phyloP scores from a whole-genome alignment of 2,329 filamentous ascomycete genomes.

The Parastagonospora nodorum region DNA sequence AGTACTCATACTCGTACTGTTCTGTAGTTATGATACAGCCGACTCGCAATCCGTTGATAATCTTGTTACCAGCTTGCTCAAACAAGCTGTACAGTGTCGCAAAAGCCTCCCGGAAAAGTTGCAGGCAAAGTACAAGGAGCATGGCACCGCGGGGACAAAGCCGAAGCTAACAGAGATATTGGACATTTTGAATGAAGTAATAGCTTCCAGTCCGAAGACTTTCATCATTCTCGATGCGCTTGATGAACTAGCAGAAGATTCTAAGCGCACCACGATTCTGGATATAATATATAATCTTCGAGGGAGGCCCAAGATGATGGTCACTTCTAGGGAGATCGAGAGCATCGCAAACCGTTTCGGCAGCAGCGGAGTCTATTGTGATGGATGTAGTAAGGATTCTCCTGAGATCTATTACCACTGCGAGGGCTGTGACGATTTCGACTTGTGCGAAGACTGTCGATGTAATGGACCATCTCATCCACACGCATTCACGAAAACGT shows the following conservation, averaged over 20 bases:
- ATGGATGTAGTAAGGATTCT: not conserved
- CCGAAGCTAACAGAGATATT: not conserved
- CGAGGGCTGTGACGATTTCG: not conserved
- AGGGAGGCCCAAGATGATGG: not conserved
- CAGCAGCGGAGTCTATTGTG: not conserved
- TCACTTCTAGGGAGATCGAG: not conserved
- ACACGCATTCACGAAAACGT: not conserved
- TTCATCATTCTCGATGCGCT: not conserved
- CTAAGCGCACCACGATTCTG: not conserved
- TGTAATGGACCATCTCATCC: not conserved
- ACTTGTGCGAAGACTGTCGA: not conserved
- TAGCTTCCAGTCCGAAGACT: not conserved
- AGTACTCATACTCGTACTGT: not conserved
- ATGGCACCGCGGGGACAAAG: not conserved
- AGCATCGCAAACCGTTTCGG: not conserved
- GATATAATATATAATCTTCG: not conserved
- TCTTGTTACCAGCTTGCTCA: not conserved
- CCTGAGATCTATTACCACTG: not conserved
- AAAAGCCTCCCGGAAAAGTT: not conserved
- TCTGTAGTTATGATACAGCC: not conserved
- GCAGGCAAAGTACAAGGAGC: not conserved
- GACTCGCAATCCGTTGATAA: not conserved
- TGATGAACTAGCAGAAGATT: not conserved
- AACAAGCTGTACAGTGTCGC: not conserved
- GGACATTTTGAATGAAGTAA: not conserved